Evolutionary conservation across 495 filamentous ascomycete species (phyloP).

Genomic region (Xylaria palmicola): DNA sequence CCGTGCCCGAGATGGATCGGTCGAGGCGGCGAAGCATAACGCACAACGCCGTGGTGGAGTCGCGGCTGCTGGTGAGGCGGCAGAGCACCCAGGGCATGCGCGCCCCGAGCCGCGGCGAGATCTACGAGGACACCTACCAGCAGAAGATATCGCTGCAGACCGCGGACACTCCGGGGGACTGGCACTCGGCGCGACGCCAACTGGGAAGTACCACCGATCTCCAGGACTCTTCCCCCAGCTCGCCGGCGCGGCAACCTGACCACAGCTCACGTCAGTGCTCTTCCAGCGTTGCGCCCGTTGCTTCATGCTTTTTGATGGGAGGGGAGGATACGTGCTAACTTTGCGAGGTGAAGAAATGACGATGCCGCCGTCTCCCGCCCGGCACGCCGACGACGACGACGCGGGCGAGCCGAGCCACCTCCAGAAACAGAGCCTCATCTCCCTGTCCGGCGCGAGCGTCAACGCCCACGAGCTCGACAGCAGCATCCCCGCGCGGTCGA

Average conservation of each 20-base stretch:
- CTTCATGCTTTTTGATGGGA: not conserved
- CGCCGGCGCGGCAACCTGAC: constrained; percentile 13
- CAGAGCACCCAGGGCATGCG: constrained; percentile 33
- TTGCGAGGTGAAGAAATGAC: constrained; percentile 11
- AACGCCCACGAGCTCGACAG: constrained; percentile 24
- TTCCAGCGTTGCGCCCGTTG: not conserved
- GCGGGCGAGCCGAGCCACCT: constrained; percentile 10
- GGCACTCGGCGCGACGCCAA: constrained; percentile 12
- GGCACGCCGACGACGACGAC: constrained; percentile 17
- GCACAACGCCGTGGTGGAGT: constrained; percentile 9
- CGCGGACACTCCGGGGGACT: constrained; percentile 4
- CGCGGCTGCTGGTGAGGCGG: constrained; percentile 23
- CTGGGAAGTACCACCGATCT: constrained; percentile 18
- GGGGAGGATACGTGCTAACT: constrained; percentile 11
- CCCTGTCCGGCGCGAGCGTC: constrained; percentile 17
- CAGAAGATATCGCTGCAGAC: constrained; percentile 12
- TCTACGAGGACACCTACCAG: constrained; percentile 10
- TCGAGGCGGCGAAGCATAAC: constrained; percentile 20
- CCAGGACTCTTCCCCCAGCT: constrained; percentile 16
- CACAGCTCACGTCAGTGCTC: constrained; percentile 22
- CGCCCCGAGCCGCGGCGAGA: constrained; percentile 8
- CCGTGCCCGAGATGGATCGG: constrained; percentile 1
- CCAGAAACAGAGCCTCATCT: constrained; percentile 23
- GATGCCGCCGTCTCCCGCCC: constrained; percentile 8
- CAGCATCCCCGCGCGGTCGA: constrained; percentile 26